Percentiles rank a stretch among this genome's conserved stretches.
phyloP scores from a whole-genome alignment of 2,329 filamentous ascomycete genomes.

The Aspergillus udagawae region DNA sequence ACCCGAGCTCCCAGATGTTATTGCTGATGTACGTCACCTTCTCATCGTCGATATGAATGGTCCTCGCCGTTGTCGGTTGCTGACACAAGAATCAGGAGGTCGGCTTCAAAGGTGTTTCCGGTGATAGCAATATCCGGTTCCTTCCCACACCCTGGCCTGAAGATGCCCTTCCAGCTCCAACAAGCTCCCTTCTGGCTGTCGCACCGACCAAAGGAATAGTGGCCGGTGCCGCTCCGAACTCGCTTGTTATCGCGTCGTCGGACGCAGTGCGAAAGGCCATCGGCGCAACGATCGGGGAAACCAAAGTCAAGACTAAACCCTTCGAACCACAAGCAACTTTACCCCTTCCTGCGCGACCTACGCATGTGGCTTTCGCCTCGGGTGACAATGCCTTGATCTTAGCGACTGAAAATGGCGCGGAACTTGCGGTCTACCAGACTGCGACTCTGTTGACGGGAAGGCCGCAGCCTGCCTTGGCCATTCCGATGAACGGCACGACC shows the following conservation, averaged over 20 bases:
- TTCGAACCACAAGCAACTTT: slow-evolving; percentile 74
- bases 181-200: slow-evolving; percentile 77
- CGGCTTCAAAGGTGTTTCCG: slow-evolving; percentile 74
- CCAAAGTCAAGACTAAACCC: slow-evolving; percentile 59
- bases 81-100: slow-evolving; percentile 52
- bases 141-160: slow-evolving; percentile 73
- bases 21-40: slow-evolving; percentile 64
- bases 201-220: slow-evolving; percentile 76
- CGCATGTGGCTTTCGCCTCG: slow-evolving; percentile 86
- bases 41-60: slow-evolving; percentile 3
- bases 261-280: slow-evolving; percentile 75
- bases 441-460: slow-evolving; percentile 62
- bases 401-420: slow-evolving; percentile 75
- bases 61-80: not conserved
- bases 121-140: slow-evolving; percentile 75
- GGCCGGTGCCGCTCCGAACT: slow-evolving; percentile 81
- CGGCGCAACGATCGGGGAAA: slow-evolving; percentile 52
- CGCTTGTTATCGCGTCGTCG: slow-evolving; percentile 71
- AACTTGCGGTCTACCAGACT: slow-evolving; percentile 78
- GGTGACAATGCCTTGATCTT: slow-evolving; percentile 81
- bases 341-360: slow-evolving; percentile 69
- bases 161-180: slow-evolving; percentile 65
- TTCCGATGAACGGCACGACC: slow-evolving; percentile 70
- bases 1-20: slow-evolving; percentile 69
- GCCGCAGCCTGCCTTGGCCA: slow-evolving; percentile 66